Conservation (phyloP, 352 stramenopile species). For the Phytophthora rubi region DNA sequence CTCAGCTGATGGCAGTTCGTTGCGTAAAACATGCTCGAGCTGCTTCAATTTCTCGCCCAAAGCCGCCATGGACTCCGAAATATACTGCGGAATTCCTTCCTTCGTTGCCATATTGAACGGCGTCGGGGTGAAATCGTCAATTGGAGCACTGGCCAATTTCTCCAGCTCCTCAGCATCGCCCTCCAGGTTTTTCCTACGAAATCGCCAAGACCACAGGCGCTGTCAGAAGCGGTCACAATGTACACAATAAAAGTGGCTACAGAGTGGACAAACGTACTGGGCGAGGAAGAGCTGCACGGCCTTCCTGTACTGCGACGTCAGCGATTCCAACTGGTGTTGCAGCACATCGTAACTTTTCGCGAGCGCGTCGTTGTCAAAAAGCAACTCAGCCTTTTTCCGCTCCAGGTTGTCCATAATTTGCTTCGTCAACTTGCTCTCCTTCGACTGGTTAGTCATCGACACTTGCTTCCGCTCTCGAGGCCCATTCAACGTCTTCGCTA, state of each 20-base stretch:
- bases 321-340: slow-evolving; percentile 64
- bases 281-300: slow-evolving; percentile 72
- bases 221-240: background rate
- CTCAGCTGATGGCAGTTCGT: slow-evolving; percentile 41
- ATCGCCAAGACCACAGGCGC: background rate
- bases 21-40: slow-evolving; percentile 66
- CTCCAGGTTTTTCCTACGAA: slow-evolving; percentile 47
- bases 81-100: slow-evolving; percentile 57
- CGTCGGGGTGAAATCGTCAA: slow-evolving; percentile 71
- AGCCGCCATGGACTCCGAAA: slow-evolving; percentile 54
- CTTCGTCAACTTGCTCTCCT: slow-evolving; percentile 65
- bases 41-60: slow-evolving; percentile 56
- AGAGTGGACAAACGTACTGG: slow-evolving; percentile 47
- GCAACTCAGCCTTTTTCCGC: slow-evolving; percentile 61
- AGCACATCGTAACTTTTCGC: slow-evolving; percentile 60
- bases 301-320: slow-evolving; percentile 79
- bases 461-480: slow-evolving; percentile 42
- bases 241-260: background rate
- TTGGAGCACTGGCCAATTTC: slow-evolving; percentile 56
- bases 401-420: slow-evolving; percentile 74
- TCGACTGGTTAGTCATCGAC: slow-evolving; percentile 42
- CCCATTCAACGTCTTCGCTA: slow-evolving; percentile 55
- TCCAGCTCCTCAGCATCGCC: slow-evolving; percentile 53
- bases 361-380: slow-evolving; percentile 73
- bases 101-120: slow-evolving; percentile 75